phyloP scores from a whole-genome alignment of 2,329 filamentous ascomycete genomes.

The Colletotrichum brevisporum region DNA sequence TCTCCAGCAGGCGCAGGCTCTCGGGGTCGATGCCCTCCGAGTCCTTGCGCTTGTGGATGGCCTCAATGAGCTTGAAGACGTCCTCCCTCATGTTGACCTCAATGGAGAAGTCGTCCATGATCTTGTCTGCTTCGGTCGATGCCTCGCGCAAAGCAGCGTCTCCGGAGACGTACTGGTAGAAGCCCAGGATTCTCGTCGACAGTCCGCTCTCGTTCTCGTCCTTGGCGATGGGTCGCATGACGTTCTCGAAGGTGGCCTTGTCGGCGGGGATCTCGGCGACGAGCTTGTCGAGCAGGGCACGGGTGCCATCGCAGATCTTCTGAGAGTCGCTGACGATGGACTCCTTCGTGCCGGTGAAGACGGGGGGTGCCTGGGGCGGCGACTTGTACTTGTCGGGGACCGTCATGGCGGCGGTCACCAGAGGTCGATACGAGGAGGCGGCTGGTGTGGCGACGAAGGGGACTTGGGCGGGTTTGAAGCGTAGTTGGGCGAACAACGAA shows the following conservation, averaged over 20 bases:
- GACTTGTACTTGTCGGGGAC: conserved; percentile 74
- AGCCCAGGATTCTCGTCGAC: conserved; percentile 77
- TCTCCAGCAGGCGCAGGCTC: conserved; percentile 80
- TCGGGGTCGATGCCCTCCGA: conserved; percentile 75
- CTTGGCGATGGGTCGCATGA: conserved; percentile 76
- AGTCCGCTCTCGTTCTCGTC: conserved; percentile 78
- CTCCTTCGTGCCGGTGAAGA: conserved; percentile 81
- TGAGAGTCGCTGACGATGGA: conserved; percentile 78
- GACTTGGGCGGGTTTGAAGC: conserved; percentile 52
- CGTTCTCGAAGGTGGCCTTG: conserved; percentile 68
- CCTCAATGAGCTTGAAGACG: conserved; percentile 77
- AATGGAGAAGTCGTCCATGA: conserved; percentile 83
- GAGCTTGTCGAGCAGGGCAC: conserved; percentile 76
- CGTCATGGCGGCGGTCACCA: conserved; percentile 73
- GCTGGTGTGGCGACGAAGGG: conserved; percentile 45
- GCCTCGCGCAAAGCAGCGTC: conserved; percentile 79
- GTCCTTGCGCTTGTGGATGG: conserved; percentile 66
- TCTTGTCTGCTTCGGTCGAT: conserved; percentile 81
- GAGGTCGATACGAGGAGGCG: conserved; percentile 48
- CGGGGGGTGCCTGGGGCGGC: conserved; percentile 83
- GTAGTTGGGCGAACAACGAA: conserved; percentile 70
- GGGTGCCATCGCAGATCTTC: conserved; percentile 73
- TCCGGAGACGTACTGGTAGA: conserved; percentile 84
- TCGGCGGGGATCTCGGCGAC: conserved; percentile 71
- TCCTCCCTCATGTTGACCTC: conserved; percentile 88